Conservation (phyloP, 2,329 filamentous ascomycete genomes). For the Aspergillus persii region DNA sequence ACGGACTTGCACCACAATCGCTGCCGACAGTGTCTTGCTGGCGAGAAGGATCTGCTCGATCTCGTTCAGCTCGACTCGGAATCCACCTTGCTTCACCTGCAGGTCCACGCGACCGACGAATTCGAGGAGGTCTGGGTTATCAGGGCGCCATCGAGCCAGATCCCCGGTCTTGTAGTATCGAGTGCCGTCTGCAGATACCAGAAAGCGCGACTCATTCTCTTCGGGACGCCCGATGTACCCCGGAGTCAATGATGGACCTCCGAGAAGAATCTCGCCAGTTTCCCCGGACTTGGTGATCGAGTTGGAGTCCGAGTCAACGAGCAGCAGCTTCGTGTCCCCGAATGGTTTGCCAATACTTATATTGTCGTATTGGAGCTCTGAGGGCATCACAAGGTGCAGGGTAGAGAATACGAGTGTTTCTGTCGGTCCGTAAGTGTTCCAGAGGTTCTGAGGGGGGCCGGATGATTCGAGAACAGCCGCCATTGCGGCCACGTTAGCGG, state of each 20-base stretch:
- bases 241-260: slow-evolving; percentile 73
- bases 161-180: slow-evolving; percentile 78
- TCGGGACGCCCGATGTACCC: slow-evolving; percentile 61
- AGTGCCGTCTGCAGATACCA: slow-evolving; percentile 46
- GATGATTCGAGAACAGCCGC: slow-evolving; percentile 5
- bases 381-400: slow-evolving; percentile 1
- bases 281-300: slow-evolving; percentile 50
- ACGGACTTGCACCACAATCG: slow-evolving; percentile 2
- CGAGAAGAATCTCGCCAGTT: slow-evolving; percentile 73
- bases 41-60: slow-evolving; percentile 68
- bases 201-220: slow-evolving; percentile 67
- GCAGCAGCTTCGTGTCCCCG: slow-evolving; percentile 7
- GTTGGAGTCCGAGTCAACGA: slow-evolving; percentile 4
- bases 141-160: slow-evolving; percentile 63
- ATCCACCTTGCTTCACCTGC: slow-evolving; percentile 87
- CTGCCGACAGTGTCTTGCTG: background rate
- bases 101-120: slow-evolving; percentile 71
- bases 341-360: slow-evolving; percentile 11
- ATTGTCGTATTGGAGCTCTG: slow-evolving; percentile 5
- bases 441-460: slow-evolving; percentile 8
- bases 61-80: slow-evolving; percentile 83
- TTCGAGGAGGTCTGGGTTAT: slow-evolving; percentile 61
- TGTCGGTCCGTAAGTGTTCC: slow-evolving; percentile 18
- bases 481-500: slow-evolving; percentile 5
- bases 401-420: slow-evolving; percentile 11